Conservation (phyloP, 1,284 basidiomycete species). For the Leccinum fuscescens region DNA sequence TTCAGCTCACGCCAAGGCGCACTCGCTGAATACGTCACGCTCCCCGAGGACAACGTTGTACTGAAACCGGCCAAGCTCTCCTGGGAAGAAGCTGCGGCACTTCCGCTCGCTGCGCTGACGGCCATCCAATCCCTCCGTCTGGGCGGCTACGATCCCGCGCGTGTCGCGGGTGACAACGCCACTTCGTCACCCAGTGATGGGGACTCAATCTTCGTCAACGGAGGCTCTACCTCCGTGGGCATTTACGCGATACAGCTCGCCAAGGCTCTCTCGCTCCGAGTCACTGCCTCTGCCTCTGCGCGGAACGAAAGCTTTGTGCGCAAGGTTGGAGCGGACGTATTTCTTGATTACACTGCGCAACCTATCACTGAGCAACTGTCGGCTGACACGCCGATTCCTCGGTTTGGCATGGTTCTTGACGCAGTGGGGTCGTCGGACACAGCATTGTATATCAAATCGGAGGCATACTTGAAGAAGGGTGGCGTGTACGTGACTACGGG, state of each 20-base stretch:
- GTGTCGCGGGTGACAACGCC: conserved; percentile 31
- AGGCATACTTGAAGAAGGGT: conserved; percentile 44
- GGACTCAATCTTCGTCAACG: conserved; percentile 61
- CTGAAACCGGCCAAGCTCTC: conserved; percentile 47
- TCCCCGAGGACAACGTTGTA: conserved; percentile 44
- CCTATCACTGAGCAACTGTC: conserved; percentile 44
- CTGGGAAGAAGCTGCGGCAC: conserved; percentile 54
- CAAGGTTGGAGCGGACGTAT: conserved; percentile 46
- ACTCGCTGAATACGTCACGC: conserved; percentile 50
- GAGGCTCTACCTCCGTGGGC: conserved; percentile 65
- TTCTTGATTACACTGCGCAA: conserved; percentile 58
- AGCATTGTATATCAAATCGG: conserved; percentile 39
- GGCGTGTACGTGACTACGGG: conserved; percentile 48
- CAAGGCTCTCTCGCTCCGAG: conserved; percentile 53
- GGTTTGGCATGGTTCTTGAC: conserved; percentile 47
- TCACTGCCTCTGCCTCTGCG: conserved; percentile 54
- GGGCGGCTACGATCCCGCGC: conserved; percentile 20
- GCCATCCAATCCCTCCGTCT: conserved; percentile 50
- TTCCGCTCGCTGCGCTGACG: conserved; percentile 55
- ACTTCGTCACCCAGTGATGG: conserved; percentile 41
- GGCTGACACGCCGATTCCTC: conserved; percentile 36
- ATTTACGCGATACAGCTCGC: conserved; percentile 64
- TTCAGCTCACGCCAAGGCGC: conserved; percentile 45
- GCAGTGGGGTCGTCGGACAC: conserved; percentile 36
- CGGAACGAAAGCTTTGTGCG: conserved; percentile 49